phyloP scores from a whole-genome alignment of 2,329 filamentous ascomycete species.

The Pseudocercospora fijiensis region DNA sequence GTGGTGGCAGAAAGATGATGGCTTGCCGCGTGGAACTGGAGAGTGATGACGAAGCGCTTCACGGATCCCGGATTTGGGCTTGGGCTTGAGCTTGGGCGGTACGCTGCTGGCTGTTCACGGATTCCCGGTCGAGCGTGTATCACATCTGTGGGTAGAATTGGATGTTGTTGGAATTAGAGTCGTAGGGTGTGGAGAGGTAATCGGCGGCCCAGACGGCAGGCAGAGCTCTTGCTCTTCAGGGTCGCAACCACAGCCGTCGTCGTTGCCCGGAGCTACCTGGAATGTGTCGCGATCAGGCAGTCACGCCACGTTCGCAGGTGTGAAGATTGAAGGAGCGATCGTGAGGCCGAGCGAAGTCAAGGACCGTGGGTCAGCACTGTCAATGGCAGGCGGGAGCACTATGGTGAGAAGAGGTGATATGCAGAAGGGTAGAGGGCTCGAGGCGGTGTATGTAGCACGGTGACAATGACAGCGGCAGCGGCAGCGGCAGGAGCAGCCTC shows the following conservation, averaged over 20 bases:
- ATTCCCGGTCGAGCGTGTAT: conserved; percentile 7
- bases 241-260: background rate
- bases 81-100: too few relatives aligned
- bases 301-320: background rate
- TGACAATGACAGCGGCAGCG: background rate
- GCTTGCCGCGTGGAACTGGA: conserved; percentile 6
- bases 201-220: background rate
- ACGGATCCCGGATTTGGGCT: conserved; percentile 2
- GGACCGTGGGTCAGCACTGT: background rate
- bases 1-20: background rate
- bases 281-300: conserved; percentile 1
- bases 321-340: background rate
- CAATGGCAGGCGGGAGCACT: conserved; percentile 13
- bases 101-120: conserved; percentile 1
- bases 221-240: background rate
- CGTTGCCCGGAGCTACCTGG: conserved; percentile 5
- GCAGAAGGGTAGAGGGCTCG: background rate
- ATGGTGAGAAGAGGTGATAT: background rate
- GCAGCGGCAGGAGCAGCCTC: background rate
- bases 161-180: conserved; percentile 4
- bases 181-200: conserved; percentile 2
- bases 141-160: conserved; percentile 2
- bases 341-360: background rate
- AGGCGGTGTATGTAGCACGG: conserved; percentile 3
- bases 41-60: conserved; percentile 4